Conservation (phyloP, 2,329 filamentous ascomycete species). For the Hymenoscyphus occultus region DNA sequence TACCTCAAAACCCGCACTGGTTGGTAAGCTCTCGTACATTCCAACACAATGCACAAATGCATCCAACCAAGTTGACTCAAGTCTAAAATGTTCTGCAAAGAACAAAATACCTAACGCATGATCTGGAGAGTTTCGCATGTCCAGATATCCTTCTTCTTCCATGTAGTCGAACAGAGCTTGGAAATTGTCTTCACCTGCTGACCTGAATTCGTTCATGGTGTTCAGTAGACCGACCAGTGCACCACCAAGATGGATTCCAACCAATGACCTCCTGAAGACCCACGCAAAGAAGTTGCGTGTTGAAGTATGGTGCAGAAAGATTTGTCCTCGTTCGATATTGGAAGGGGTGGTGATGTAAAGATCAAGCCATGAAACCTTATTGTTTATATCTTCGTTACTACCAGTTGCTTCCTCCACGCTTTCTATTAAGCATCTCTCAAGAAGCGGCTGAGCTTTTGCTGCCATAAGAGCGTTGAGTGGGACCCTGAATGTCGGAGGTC, state of each 20-base stretch:
- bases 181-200: slow-evolving; percentile 52
- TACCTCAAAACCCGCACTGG: slow-evolving; percentile 60
- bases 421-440: slow-evolving; percentile 49
- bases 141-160: slow-evolving; percentile 66
- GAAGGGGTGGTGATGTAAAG: slow-evolving; percentile 68
- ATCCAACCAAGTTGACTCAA: slow-evolving; percentile 65
- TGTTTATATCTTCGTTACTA: slow-evolving; percentile 13
- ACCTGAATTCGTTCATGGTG: slow-evolving; percentile 61
- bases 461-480: slow-evolving; percentile 56
- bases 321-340: slow-evolving; percentile 49
- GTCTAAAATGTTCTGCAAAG: slow-evolving; percentile 63
- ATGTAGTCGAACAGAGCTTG: slow-evolving; percentile 63
- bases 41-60: slow-evolving; percentile 77
- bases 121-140: slow-evolving; percentile 62
- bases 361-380: slow-evolving; percentile 41
- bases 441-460: slow-evolving; percentile 57
- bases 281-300: slow-evolving; percentile 77
- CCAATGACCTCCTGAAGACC: slow-evolving; percentile 61
- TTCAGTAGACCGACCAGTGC: slow-evolving; percentile 63
- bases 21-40: slow-evolving; percentile 62
- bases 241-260: slow-evolving; percentile 63
- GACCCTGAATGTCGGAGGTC: slow-evolving; percentile 66
- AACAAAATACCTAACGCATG: slow-evolving; percentile 67
- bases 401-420: slow-evolving; percentile 16
- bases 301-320: slow-evolving; percentile 62